A percentile compares a stretch with the other conserved stretches of the same genome.
phyloP scores from a whole-genome alignment of 352 stramenopile species.

The Pelagophyceae sp. region DNA sequence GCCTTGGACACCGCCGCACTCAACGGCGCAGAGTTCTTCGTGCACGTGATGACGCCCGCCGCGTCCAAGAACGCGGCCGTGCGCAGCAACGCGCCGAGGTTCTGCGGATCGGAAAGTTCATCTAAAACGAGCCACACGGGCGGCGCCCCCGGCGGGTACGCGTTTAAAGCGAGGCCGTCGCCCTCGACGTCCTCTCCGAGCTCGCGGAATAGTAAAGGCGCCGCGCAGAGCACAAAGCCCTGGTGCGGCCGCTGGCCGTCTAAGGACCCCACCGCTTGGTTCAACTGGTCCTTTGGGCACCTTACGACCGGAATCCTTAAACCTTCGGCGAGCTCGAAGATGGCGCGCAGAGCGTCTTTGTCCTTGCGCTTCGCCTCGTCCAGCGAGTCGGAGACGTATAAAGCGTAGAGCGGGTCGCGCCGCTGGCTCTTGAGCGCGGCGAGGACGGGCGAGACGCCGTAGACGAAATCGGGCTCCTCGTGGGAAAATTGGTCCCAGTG shows the following conservation, averaged over 20 bases:
- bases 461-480: conserved; percentile 22
- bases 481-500: conserved; percentile 1
- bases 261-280: conserved; percentile 20
- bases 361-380: conserved; percentile 32
- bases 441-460: conserved; percentile 21
- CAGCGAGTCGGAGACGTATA: conserved; percentile 36
- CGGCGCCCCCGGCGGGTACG: too few species aligned
- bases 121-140: conserved; percentile 56
- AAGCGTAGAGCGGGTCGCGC: conserved; percentile 28
- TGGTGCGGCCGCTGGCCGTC: conserved; percentile 35
- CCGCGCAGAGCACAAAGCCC: conserved; percentile 34
- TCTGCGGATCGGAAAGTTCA: conserved; percentile 69
- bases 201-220: neutral
- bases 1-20: conserved; percentile 55
- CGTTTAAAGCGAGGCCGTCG: too few species aligned
- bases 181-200: neutral
- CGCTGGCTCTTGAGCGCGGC: conserved; percentile 16
- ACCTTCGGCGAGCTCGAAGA: conserved; percentile 8
- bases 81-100: conserved; percentile 60
- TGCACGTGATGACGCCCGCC: conserved; percentile 35
- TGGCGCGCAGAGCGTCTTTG: conserved; percentile 23
- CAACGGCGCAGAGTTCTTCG: conserved; percentile 62
- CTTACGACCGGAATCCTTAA: neutral
- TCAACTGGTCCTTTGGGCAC: neutral
- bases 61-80: conserved; percentile 60